A percentile compares a stretch with the other conserved stretches of the same genome.
Conservation (phyloP, 352 stramenopile species). For the Phytophthora cryptogea region DNA sequence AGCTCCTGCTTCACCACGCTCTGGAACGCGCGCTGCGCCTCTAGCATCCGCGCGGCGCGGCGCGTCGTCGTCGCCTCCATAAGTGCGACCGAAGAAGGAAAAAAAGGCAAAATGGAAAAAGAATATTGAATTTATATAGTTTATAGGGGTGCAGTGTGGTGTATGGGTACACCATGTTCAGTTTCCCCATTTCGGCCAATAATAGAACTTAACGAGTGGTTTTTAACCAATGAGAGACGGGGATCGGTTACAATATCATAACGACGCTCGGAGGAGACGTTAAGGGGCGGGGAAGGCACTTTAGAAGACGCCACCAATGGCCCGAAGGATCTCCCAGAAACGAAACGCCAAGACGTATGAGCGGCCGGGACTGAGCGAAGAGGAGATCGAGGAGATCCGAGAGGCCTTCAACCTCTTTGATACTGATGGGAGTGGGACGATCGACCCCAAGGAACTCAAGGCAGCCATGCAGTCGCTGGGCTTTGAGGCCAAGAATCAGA, state of each 20-base stretch:
- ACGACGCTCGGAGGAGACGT: background rate
- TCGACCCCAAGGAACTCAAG: constrained; percentile 98
- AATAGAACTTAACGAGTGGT: too few species aligned
- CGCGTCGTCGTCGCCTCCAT: constrained; percentile 34
- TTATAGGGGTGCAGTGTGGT: too few species aligned
- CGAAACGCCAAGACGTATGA: constrained; percentile 93
- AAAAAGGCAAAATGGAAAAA: constrained; percentile 34
- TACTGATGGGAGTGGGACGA: constrained; percentile 95
- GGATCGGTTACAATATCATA: background rate
- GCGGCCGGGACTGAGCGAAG: constrained; percentile 86
- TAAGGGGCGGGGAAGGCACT: background rate
- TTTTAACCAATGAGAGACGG: too few species aligned
- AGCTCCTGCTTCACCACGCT: constrained; percentile 83
- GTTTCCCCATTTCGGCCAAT: too few species aligned
- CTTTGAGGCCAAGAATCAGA: constrained; percentile 97
- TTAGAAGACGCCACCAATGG: constrained; percentile 36
- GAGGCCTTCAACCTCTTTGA: constrained; percentile 98
- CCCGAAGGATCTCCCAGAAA: constrained; percentile 78
- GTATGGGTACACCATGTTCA: too few species aligned
- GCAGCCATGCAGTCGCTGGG: constrained; percentile 96
- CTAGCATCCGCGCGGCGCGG: constrained; percentile 48
- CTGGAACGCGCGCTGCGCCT: constrained; percentile 74
- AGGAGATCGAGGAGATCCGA: constrained; percentile 96
- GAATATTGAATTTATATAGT: too few species aligned
- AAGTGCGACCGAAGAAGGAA: constrained; percentile 11